Evolutionary conservation across 148 eudicot genomes (phyloP), one percentile per base, ranked within the genome.

Genomic region (Gaultheria prostrata): DNA sequence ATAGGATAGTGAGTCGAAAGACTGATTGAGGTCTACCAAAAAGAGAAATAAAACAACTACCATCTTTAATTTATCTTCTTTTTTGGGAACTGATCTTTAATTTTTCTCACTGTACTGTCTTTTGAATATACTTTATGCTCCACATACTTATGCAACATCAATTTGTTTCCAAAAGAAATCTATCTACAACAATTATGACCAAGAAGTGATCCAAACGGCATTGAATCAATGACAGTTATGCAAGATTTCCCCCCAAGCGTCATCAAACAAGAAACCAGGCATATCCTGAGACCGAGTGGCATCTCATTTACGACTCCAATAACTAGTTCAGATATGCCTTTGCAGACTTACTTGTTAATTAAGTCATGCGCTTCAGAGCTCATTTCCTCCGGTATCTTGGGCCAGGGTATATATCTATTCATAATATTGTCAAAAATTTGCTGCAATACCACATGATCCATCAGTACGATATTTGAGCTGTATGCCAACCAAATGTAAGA

Each of bases 351-450:
- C 98, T 95, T 92, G 92, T 91, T 83, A 80, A 97, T 92, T 81
- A 97, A 91, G 87, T 97, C 94, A 86, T 91, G 88, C 24, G 98
- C 93, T 88, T 92, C 99, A 33, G 33, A 89, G 87, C 98, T 95
- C 90, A 97, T 90, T 87, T 97, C 98, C 80, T 93, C 98, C 8
- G 95, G 96, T 80, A 97, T 84, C 87, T 82, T 92, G 67, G 99
- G 99, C 99, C 99, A 97, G 56, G 98, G 97, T 77, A 97, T 92
- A 86, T 93, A 97, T 83, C 92, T 90, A 85, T 97, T 97, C 91
- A 97, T 92, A 45, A 97, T 97, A 83, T 97, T 97, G 81, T 95
- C 95, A 88, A 97, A 97, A 82, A 97, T 93, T 91, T 91, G 89
- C 99, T 97, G 99, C 89, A 90, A 77, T 18, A 74, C 63, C 81